phyloP scores from a whole-genome alignment of 805 yeast genomes.

The Clavispora asparagi region DNA sequence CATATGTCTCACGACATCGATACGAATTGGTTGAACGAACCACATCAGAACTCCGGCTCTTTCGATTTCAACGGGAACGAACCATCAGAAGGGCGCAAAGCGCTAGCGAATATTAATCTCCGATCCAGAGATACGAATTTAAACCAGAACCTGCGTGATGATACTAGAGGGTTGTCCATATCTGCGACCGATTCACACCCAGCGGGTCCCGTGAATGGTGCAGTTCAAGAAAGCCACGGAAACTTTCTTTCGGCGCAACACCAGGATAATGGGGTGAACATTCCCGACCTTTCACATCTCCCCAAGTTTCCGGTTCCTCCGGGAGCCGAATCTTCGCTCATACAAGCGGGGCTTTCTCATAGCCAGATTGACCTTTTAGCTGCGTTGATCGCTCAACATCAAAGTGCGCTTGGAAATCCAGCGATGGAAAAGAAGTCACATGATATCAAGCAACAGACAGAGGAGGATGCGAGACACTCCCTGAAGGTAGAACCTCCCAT shows the following conservation, averaged over 20 bases:
- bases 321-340: conserved; percentile 61
- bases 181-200: background rate
- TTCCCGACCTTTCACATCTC: conserved; percentile 26
- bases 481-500: background rate
- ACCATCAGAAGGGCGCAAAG: conserved; percentile 3
- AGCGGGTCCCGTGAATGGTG: background rate
- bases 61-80: background rate
- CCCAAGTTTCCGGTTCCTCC: conserved; percentile 69
- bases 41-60: background rate
- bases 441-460: background rate
- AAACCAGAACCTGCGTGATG: background rate
- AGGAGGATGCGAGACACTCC: background rate
- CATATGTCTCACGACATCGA: background rate
- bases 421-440: background rate
- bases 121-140: background rate
- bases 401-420: conserved; percentile 18
- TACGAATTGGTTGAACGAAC: background rate
- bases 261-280: background rate
- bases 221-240: background rate
- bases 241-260: background rate
- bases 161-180: background rate
- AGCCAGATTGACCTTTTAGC: conserved; percentile 71
- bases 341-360: conserved; percentile 60
- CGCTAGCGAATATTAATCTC: conserved; percentile 3
- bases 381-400: conserved; percentile 69